Percentiles rank a stretch among this genome's conserved stretches.
Evolutionary conservation across 768 basidiomycete species (phyloP).

Genomic region (Calocybe cyanea): DNA sequence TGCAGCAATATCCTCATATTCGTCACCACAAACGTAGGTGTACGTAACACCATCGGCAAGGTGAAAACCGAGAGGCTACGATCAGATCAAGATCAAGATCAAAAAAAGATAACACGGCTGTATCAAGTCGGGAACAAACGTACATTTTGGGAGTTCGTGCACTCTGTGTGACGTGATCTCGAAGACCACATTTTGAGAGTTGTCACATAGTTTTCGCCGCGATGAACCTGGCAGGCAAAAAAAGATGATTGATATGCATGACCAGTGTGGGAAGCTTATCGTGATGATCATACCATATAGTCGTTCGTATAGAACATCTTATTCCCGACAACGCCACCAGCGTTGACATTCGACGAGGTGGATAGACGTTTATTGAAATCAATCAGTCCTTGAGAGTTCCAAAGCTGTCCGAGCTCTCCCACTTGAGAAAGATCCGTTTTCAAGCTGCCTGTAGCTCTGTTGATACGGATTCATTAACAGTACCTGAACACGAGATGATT

Average conservation of each 20-base stretch:
- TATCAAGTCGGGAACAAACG: background rate
- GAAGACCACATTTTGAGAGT: conserved; percentile 63
- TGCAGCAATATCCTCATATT: conserved; percentile 1
- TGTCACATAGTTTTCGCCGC: conserved; percentile 55
- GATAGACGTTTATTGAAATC: conserved; percentile 38
- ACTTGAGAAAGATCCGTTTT: conserved; percentile 48
- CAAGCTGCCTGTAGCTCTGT: conserved; percentile 54
- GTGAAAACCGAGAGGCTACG: conserved; percentile 64
- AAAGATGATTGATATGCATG: background rate
- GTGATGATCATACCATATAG: conserved; percentile 50
- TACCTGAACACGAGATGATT: conserved; percentile 23
- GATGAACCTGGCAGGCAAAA: conserved; percentile 45
- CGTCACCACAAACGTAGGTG: conserved; percentile 25
- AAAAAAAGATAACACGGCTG: too few species aligned
- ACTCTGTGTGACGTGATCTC: conserved; percentile 60
- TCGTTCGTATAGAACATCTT: conserved; percentile 65
- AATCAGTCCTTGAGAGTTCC: conserved; percentile 24
- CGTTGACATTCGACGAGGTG: conserved; percentile 43
- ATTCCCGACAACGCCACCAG: conserved; percentile 51
- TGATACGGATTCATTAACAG: background rate
- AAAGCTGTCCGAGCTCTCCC: conserved; percentile 13
- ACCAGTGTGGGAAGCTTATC: background rate
- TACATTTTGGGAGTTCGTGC: conserved; percentile 61
- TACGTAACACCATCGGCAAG: conserved; percentile 62
- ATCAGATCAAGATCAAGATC: too few species aligned